Base-by-base conservation (phyloP, 2,329 filamentous ascomycete genomes). In the Fusarium caatingaense region DNA sequence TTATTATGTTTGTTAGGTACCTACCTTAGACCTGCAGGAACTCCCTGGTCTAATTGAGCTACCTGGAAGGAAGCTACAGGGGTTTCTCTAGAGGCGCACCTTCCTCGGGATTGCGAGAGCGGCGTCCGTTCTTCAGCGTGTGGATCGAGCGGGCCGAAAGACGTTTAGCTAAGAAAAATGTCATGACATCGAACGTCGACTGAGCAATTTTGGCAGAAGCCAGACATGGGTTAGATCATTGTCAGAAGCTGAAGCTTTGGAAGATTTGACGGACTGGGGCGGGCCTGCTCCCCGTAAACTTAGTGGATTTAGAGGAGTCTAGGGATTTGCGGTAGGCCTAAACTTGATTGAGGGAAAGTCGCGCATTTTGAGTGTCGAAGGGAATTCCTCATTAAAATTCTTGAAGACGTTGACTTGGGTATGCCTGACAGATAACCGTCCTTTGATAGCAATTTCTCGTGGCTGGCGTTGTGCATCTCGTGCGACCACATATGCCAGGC, bases 301-400 rank as follows among this genome's bases (percentile, higher is more conserved):
- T 64, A 65, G 61, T 46, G 60, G 45, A n/a, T 62, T 18, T 53
- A 42, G 34, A 9, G 13, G 18, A 21, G 32, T 27, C 23, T 41
- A 28, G 42, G 34, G 48, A 25, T 48, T 23, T 59, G 25, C 51
- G 60, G 51, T 59, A 64, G 45, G 23, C 9, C 61, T 64, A 64
- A 51, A 64, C 61, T 64, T n/a, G 23, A 64, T 64, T 23, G 10
- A 64, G 61, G 51, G 32, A 60, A 62, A 61, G 56, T 53, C 46
- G 37, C 45, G 50, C 34, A 56, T 16, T 8, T 46, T 18, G 13
- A 25, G 23, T 20, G 9, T 3, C 4, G 18, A 51, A 18, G 48
- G 16, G 13, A 15, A 12, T 5, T 27, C n/a, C 8, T 18, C n/a
- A 6, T 23, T 25, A 18, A 25, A 32, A n/a, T 25, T 50, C 20